Percentiles rank a stretch among this genome's conserved stretches.
Conservation (phyloP, 2,329 filamentous ascomycete genomes). For the Arthrinium puccinioides region DNA sequence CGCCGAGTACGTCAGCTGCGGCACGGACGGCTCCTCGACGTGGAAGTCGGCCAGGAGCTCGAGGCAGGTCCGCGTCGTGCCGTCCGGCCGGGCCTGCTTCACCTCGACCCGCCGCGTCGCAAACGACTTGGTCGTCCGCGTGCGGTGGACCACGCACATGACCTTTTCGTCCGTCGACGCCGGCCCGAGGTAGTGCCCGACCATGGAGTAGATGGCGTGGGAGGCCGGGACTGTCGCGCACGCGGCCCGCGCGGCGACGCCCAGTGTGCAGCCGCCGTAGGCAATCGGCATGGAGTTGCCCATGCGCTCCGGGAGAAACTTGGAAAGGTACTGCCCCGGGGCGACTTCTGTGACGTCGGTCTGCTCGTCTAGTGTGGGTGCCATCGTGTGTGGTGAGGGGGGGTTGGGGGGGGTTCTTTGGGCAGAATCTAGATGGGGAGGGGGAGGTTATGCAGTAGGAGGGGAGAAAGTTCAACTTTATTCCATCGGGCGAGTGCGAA, state of each 20-base stretch:
- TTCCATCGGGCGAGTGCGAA: too few relatives aligned
- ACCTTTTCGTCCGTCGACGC: constrained; percentile 31
- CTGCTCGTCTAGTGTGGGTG: constrained; percentile 4
- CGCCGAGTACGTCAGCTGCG: constrained; percentile 29
- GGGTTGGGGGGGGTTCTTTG: too few relatives aligned
- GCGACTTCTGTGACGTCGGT: constrained; percentile 5
- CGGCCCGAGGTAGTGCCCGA: constrained; percentile 40
- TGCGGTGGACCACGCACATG: constrained; percentile 24
- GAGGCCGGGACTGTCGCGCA: constrained; percentile 23
- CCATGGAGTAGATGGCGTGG: constrained; percentile 36
- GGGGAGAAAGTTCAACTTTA: too few relatives aligned
- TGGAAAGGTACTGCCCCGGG: constrained; percentile 7
- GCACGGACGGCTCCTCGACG: constrained; percentile 23
- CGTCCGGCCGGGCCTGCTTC: constrained; percentile 30
- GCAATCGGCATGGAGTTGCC: constrained; percentile 9
- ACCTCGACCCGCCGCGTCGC: constrained; percentile 38
- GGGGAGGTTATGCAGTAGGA: too few relatives aligned
- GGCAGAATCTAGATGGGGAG: too few relatives aligned
- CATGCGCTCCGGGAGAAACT: constrained; percentile 5
- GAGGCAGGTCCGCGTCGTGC: constrained; percentile 28
- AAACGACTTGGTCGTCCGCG: constrained; percentile 39
- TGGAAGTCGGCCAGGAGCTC: constrained; percentile 41
- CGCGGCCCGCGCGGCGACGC: constrained; percentile 32
- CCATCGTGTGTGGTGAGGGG: too few relatives aligned
- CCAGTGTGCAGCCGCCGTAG: constrained; percentile 20